Evolutionary conservation across 306 rosid genomes (phyloP), one percentile per base, ranked within the genome.

Genomic region (Delonix regia): DNA sequence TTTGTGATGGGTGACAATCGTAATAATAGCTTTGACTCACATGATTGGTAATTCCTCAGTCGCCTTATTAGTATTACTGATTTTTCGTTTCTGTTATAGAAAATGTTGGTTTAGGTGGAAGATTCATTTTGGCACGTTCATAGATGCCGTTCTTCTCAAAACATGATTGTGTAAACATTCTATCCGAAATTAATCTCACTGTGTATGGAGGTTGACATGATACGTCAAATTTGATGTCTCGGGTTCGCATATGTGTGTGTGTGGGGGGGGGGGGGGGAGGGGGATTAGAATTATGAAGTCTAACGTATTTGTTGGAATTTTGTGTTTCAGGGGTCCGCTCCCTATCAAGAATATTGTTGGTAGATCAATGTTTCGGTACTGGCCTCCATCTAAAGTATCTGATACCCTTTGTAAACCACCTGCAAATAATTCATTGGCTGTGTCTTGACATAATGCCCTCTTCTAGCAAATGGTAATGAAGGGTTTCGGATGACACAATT

Each of bases 1-100:
- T 95, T 89, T 76, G 99, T 95, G 33, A 73, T 95, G 97, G 99
- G 99, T 77, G 99, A 95, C 84, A 95, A 95, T 67, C 94, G 99
- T 62, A 95, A 95, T 76, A 88, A 90, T 62, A 95, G 99, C 83
- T 93, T 89, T 71, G 99, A 95, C 78, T 95, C 99, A 61, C 98
- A 93, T 75, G 77, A 88, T 87, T 95, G 99, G 99, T 95, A 91
- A 87, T 22, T 82, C 59, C 65, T 47, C 69, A 51, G 19, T 22
- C 81, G 45, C 68, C 79, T 61, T 19, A 14, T 41, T 38, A n/a
- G 18, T 63, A 1, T 48, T 25, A 62, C 85, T 82, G 81, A 86
- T 51, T 70, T 79, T 57, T 45, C 65, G 22, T 69, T 75, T 65
- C 45, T 52, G 57, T 61, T 34, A 34, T 80, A 61, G 67, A 48